Conservation (phyloP, 441 rosid species). For the Erodium moschatum region DNA sequence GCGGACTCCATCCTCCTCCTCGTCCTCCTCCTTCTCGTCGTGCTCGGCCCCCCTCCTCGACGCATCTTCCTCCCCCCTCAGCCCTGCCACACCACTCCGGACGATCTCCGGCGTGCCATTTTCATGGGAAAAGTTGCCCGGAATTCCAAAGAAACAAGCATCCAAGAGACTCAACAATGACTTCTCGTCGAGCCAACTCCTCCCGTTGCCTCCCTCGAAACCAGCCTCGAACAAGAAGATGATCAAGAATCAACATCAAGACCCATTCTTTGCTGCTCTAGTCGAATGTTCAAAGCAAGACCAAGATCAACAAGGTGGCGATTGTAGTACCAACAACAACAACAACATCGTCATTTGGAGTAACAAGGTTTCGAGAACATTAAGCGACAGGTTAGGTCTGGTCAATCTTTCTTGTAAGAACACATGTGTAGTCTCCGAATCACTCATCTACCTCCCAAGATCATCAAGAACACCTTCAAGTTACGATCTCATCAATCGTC, state of each 20-base stretch:
- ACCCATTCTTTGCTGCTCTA: slow-evolving; percentile 68
- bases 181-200: slow-evolving; percentile 20
- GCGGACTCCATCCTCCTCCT: slow-evolving; percentile 19
- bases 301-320: neutral
- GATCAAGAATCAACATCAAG: slow-evolving; percentile 14
- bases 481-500: neutral
- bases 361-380: slow-evolving; percentile 36
- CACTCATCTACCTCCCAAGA: slow-evolving; percentile 54
- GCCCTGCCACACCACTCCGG: slow-evolving; percentile 48
- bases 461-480: slow-evolving; percentile 29
- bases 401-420: slow-evolving; percentile 58
- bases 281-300: slow-evolving; percentile 61
- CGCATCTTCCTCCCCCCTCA: slow-evolving; percentile 23
- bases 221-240: slow-evolving; percentile 9
- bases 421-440: slow-evolving; percentile 56
- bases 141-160: slow-evolving; percentile 53
- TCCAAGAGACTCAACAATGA: slow-evolving; percentile 23
- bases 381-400: slow-evolving; percentile 56
- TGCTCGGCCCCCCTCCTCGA: slow-evolving; percentile 32
- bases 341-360: slow-evolving; percentile 15
- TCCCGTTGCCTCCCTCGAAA: slow-evolving; percentile 67
- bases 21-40: slow-evolving; percentile 31
- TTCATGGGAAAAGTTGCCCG: slow-evolving; percentile 84
- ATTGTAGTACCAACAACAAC: neutral
- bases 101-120: slow-evolving; percentile 57